phyloP scores from a whole-genome alignment of 2,329 filamentous ascomycete species.

The Alternaria gansuensis region DNA sequence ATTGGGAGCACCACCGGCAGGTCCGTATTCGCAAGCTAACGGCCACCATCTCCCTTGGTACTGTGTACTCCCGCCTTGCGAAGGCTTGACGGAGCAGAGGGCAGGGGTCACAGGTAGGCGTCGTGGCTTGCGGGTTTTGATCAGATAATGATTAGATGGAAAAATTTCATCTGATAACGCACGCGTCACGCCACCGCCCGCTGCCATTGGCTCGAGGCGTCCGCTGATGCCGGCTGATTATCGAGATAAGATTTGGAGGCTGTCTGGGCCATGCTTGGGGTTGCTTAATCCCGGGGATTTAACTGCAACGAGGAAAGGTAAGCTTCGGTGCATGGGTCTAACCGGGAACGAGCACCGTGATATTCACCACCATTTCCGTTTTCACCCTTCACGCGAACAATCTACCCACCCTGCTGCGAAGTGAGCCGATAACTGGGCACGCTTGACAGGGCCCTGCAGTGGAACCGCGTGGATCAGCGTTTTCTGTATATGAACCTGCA shows the following conservation, averaged over 20 bases:
- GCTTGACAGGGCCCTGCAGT: constrained; percentile 17
- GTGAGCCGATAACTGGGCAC: constrained; percentile 24
- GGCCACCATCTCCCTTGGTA: constrained; percentile 7
- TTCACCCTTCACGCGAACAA: constrained; percentile 18
- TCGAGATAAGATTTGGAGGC: constrained; percentile 37
- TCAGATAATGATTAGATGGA: constrained; percentile 44
- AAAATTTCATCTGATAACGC: constrained; percentile 42
- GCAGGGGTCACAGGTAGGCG: constrained; percentile 3
- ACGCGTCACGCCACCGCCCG: constrained; percentile 8
- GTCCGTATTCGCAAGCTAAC: constrained; percentile 5
- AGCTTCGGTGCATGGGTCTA: constrained; percentile 25
- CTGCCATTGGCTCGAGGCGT: constrained; percentile 23
- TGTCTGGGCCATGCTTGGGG: constrained; percentile 33
- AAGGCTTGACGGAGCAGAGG: constrained; percentile 9
- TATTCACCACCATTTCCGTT: constrained; percentile 18
- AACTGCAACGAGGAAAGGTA: constrained; percentile 21
- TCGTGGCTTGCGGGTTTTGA: constrained; percentile 25
- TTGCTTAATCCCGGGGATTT: constrained; percentile 33
- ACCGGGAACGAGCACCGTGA: constrained; percentile 20
- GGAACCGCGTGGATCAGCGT: constrained; percentile 20
- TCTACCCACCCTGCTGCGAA: constrained; percentile 23
- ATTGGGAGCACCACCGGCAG: constrained; percentile 6
- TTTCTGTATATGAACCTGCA: constrained; percentile 34
- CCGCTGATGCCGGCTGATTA: constrained; percentile 34
- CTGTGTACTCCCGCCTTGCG: constrained; percentile 4